Evolutionary conservation across 208 protist genomes (phyloP).

Genomic region (Trypanosoma scelopori): DNA sequence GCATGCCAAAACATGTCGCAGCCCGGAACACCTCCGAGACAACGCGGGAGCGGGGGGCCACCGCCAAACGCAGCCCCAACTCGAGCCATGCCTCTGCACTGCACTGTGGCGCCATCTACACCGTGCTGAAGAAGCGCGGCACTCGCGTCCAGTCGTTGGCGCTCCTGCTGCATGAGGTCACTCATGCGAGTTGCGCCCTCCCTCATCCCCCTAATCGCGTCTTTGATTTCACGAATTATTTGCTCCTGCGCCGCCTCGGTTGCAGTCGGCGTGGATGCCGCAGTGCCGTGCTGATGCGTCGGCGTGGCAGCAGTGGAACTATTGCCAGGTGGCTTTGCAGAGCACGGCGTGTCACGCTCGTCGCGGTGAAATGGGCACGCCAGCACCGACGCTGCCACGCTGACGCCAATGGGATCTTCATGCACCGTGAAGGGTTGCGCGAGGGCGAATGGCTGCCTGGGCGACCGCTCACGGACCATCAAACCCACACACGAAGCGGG

Average conservation of each 20-base stretch:
- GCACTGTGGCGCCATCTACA: constrained; percentile 34
- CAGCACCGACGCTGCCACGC: constrained; percentile 2
- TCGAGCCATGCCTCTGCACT: constrained; percentile 33
- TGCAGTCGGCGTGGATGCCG: neutral
- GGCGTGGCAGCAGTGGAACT: neutral
- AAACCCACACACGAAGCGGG: constrained; percentile 18
- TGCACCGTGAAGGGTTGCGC: constrained; percentile 17
- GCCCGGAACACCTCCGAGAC: constrained; percentile 43
- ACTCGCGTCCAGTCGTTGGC: constrained; percentile 34
- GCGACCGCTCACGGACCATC: neutral
- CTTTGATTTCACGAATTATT: constrained; percentile 54
- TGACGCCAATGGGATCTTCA: neutral
- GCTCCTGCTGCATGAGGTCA: constrained; percentile 56
- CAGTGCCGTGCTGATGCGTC: neutral
- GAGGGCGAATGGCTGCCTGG: constrained; percentile 7
- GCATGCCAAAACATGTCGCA: constrained; percentile 46
- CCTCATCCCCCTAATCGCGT: constrained; percentile 56
- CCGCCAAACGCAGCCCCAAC: constrained; percentile 25
- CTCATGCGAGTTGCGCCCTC: constrained; percentile 55
- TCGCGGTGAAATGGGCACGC: constrained; percentile 7
- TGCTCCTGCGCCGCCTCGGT: constrained; percentile 30
- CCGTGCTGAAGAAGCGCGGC: constrained; percentile 47
- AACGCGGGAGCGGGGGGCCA: constrained; percentile 19
- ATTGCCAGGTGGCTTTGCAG: neutral
- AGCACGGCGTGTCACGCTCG: neutral